phyloP scores from a whole-genome alignment of 495 filamentous ascomycete species.

The Durotheca rogersii region DNA sequence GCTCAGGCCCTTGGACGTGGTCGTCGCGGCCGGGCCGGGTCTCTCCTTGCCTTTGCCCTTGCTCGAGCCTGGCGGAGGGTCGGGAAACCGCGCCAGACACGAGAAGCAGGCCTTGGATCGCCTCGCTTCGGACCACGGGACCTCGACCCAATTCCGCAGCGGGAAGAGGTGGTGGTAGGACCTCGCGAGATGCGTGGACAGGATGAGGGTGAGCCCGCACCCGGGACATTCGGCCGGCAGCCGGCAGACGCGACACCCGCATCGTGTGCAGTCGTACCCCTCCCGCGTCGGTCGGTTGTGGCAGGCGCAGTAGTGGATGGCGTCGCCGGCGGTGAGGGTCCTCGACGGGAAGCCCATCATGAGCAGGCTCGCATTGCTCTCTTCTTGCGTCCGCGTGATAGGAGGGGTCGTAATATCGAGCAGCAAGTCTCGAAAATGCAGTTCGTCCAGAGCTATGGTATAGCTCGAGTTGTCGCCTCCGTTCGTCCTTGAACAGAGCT shows the following conservation, averaged over 20 bases:
- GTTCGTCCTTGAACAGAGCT: constrained; percentile 85
- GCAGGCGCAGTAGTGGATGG: constrained; percentile 78
- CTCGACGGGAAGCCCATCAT: constrained; percentile 99
- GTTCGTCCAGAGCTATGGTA: constrained; percentile 81
- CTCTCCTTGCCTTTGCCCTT: constrained; percentile 25
- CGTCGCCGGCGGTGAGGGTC: constrained; percentile 68
- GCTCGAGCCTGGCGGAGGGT: constrained; percentile 18
- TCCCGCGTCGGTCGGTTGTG: constrained; percentile 80
- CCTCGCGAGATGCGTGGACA: constrained; percentile 92
- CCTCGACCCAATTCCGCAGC: constrained; percentile 84
- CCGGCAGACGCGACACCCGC: constrained; percentile 83
- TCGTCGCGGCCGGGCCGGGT: constrained; percentile 41
- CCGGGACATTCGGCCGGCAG: constrained; percentile 89
- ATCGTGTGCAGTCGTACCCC: constrained; percentile 91
- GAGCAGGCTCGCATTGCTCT: constrained; percentile 72
- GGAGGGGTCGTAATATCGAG: constrained; percentile 88
- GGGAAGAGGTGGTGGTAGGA: constrained; percentile 97
- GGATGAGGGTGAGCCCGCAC: constrained; percentile 88
- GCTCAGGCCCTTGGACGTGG: constrained; percentile 66
- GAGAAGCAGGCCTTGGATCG: constrained; percentile 53
- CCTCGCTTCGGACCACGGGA: constrained; percentile 73
- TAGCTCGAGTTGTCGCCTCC: constrained; percentile 73
- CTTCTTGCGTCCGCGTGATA: constrained; percentile 66
- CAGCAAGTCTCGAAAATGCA: constrained; percentile 84
- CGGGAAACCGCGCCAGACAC: constrained; percentile 56